phyloP scores from a whole-genome alignment of 2,329 filamentous ascomycete species.

The Fusarium sterilihyphosum region DNA sequence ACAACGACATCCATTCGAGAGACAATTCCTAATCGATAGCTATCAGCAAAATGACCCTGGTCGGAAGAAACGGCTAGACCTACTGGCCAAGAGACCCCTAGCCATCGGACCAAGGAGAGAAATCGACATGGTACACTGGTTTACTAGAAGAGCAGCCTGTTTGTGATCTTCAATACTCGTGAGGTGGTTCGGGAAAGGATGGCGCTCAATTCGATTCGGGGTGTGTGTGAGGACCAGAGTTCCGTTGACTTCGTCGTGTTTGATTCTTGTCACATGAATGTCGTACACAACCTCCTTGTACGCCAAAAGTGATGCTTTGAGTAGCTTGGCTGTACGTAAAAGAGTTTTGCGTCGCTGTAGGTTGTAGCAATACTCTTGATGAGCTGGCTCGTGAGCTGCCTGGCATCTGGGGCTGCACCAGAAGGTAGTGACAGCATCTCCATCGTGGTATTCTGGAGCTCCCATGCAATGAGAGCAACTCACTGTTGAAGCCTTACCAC shows the following conservation, averaged over 20 bases:
- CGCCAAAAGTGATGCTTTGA: constrained; percentile 13
- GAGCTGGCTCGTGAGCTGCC: not conserved
- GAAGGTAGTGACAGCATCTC: constrained; percentile 1
- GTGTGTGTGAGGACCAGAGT: constrained; percentile 6
- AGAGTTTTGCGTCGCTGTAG: constrained; percentile 11
- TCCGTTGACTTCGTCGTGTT: not conserved
- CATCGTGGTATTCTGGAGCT: constrained; percentile 20
- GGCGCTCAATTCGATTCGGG: not conserved
- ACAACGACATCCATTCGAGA: not conserved
- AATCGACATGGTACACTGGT: constrained; percentile 5
- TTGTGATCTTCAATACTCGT: constrained; percentile 6
- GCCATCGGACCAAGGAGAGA: constrained; percentile 20
- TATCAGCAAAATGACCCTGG: not conserved
- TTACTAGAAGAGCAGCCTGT: constrained; percentile 11
- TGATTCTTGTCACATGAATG: not conserved
- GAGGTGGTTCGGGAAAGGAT: constrained; percentile 7
- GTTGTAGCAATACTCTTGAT: constrained; percentile 12
- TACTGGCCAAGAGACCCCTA: constrained; percentile 4
- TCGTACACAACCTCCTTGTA: constrained; percentile 14
- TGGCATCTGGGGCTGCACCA: constrained; percentile 27
- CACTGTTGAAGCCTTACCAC: not conserved
- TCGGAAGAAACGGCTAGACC: not conserved
- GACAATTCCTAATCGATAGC: not conserved
- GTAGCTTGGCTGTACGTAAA: constrained; percentile 1
- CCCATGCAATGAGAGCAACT: constrained; percentile 1